Evolutionary conservation across 345 rosid genomes (phyloP).

Genomic region (Citrus reticulata): DNA sequence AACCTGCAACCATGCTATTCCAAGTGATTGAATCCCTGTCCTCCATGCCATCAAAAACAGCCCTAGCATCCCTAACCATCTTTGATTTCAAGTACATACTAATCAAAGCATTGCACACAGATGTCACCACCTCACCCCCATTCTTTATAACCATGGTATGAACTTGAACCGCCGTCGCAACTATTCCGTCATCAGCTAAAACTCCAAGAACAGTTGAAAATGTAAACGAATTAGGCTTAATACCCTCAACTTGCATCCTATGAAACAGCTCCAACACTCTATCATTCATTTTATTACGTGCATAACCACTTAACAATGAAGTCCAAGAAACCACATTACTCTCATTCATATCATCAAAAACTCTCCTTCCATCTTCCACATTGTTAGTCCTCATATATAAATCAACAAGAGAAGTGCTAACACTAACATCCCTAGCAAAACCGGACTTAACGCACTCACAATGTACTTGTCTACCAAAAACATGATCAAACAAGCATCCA

Average conservation of each 20-base stretch:
- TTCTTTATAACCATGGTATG: constrained; percentile 57
- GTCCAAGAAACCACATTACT: constrained; percentile 92
- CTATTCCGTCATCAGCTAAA: constrained; percentile 43
- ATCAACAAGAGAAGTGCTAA: constrained; percentile 76
- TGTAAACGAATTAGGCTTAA: constrained; percentile 62
- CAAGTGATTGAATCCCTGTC: constrained; percentile 62
- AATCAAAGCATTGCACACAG: constrained; percentile 69
- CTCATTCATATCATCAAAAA: constrained; percentile 58
- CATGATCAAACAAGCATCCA: constrained; percentile 41
- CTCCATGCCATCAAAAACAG: constrained; percentile 50
- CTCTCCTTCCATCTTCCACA: constrained; percentile 50
- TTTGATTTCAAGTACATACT: constrained; percentile 63
- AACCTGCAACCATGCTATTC: constrained; percentile 79
- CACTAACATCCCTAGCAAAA: constrained; percentile 54
- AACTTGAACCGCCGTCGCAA: constrained; percentile 53
- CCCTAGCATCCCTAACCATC: constrained; percentile 48
- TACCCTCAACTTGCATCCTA: constrained; percentile 54
- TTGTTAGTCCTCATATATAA: constrained; percentile 62
- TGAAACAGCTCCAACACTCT: constrained; percentile 45
- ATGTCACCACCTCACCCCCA: constrained; percentile 41
- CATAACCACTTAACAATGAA: constrained; percentile 68
- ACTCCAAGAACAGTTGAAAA: constrained; percentile 66
- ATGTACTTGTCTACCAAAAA: constrained; percentile 65
- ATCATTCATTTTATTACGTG: constrained; percentile 37
- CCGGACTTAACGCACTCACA: constrained; percentile 56